Percentiles rank a stretch among this genome's conserved stretches.
phyloP scores from a whole-genome alignment of 129 eudicot species.

The Ambrosia artemisiifolia region DNA sequence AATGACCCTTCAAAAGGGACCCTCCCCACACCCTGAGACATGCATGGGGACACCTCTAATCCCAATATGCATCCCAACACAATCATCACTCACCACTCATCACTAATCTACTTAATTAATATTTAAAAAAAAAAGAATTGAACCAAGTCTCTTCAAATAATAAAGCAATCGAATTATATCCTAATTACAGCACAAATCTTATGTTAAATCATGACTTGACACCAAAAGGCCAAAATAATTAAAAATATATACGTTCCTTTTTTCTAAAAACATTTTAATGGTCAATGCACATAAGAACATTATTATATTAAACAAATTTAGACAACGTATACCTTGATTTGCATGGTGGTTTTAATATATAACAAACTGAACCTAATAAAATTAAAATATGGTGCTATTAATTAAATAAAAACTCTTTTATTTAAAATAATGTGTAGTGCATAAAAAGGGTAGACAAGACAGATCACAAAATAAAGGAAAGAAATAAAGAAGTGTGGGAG shows the following conservation, averaged over 20 bases:
- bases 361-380: not conserved
- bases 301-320: not conserved
- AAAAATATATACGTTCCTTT: not conserved
- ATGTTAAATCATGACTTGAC: not conserved
- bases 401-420: not conserved
- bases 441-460: constrained; percentile 33
- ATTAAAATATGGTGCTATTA: not conserved
- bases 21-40: constrained; percentile 26
- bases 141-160: not conserved
- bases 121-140: not conserved
- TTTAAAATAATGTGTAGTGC: constrained; percentile 7
- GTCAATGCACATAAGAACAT: not conserved
- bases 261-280: not conserved
- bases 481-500: constrained; percentile 26
- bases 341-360: not conserved
- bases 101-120: not conserved
- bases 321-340: not conserved
- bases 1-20: constrained; percentile 48
- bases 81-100: constrained; percentile 10
- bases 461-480: constrained; percentile 20
- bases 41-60: constrained; percentile 40
- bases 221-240: not conserved
- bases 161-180: not conserved
- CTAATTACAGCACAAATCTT: not conserved
- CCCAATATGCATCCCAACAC: constrained; percentile 35